These are phyloP conservation scores for Cystobasidium sp. DNA, from an alignment of 1,284 basidiomycete genomes.

Conservation along the genomic window DNA sequence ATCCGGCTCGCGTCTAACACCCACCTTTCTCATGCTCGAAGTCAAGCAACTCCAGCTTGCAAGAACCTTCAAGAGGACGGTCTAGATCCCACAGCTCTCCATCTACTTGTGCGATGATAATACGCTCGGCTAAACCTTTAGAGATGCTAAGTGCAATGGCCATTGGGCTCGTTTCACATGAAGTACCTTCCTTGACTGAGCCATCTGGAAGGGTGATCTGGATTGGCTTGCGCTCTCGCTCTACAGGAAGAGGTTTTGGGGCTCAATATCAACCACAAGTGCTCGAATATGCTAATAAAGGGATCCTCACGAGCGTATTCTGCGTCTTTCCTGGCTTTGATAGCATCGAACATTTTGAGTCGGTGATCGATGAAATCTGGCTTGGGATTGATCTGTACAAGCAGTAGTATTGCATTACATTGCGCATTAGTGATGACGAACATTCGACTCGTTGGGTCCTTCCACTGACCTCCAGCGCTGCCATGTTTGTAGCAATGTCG, in stretches of 20 bases:
- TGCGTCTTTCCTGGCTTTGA: constrained; percentile 84
- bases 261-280: neutral
- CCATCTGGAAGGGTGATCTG: constrained; percentile 86
- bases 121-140: constrained; percentile 83
- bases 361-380: constrained; percentile 89
- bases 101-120: constrained; percentile 94
- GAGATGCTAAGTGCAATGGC: constrained; percentile 85
- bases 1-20: neutral
- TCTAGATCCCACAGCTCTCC: constrained; percentile 91
- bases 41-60: constrained; percentile 83
- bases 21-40: constrained; percentile 92
- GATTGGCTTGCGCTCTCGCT: constrained; percentile 84
- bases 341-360: constrained; percentile 85
- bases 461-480: constrained; percentile 36
- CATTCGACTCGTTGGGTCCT: neutral
- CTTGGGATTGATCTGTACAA: constrained; percentile 71
- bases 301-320: constrained; percentile 69
- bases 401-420: neutral
- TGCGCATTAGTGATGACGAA: neutral
- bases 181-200: constrained; percentile 75
- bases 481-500: constrained; percentile 34
- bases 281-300: constrained; percentile 2
- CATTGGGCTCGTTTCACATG: constrained; percentile 97
- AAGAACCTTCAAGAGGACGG: constrained; percentile 82
- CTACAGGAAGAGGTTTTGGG: constrained; percentile 58